A percentile compares a stretch with the other conserved stretches of the same genome.
Conservation (phyloP, 768 basidiomycete genomes). For the Amanita polypyramis region DNA sequence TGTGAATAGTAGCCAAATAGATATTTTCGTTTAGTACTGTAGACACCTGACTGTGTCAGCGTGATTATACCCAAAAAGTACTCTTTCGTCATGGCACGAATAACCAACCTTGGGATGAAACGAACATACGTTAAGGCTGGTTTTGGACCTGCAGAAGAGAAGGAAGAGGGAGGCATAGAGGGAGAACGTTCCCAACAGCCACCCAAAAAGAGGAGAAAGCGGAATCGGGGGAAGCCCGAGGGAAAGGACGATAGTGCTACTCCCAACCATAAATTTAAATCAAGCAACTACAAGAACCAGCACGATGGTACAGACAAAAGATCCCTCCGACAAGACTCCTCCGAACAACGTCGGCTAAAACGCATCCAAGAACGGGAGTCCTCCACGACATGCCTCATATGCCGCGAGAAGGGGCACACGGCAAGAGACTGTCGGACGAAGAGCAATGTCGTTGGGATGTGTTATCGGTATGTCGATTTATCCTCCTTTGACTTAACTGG, state of each 20-base stretch:
- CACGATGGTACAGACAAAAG: conserved; percentile 16
- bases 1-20: not conserved
- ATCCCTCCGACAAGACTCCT: conserved; percentile 19
- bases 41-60: conserved; percentile 8
- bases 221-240: conserved; percentile 37
- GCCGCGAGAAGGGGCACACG: conserved; percentile 73
- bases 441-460: conserved; percentile 38
- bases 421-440: conserved; percentile 60
- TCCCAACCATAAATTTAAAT: conserved; percentile 16
- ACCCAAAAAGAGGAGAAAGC: conserved; percentile 52
- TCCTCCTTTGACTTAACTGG: not conserved
- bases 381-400: conserved; percentile 75
- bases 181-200: conserved; percentile 10
- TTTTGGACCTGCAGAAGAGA: conserved; percentile 21
- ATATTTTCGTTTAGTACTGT: conserved; percentile 4
- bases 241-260: conserved; percentile 16
- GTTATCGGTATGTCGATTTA: conserved; percentile 48
- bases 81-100: conserved; percentile 48
- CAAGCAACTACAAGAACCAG: conserved; percentile 14
- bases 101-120: conserved; percentile 68
- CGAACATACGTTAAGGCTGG: conserved; percentile 61
- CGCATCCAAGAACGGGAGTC: conserved; percentile 48
- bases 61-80: not conserved
- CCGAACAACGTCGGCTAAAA: conserved; percentile 55
- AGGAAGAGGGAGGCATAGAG: conserved; percentile 9